A percentile compares a stretch with the other conserved stretches of the same genome.
phyloP scores from a whole-genome alignment of 2,329 filamentous ascomycete species.

The Aurifilum marmelostoma region DNA sequence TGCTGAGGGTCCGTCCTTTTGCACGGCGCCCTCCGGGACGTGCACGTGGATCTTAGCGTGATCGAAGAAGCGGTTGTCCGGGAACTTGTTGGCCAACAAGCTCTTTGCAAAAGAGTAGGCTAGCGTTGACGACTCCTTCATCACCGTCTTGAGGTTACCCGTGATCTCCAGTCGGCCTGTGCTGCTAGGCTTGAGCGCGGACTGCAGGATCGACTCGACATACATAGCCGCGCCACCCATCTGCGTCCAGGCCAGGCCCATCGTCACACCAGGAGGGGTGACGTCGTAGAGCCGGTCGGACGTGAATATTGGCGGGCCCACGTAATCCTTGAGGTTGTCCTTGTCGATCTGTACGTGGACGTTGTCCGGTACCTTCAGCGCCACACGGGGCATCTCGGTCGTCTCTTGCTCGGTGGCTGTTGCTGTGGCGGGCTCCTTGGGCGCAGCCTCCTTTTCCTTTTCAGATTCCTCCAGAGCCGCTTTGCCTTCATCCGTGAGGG shows the following conservation, averaged over 20 bases:
- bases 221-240: constrained; percentile 97
- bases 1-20: constrained; percentile 90
- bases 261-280: constrained; percentile 90
- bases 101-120: constrained; percentile 97
- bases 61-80: constrained; percentile 93
- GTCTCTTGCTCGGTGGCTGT: constrained; percentile 60
- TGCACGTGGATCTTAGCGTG: constrained; percentile 94
- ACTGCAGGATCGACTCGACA: constrained; percentile 94
- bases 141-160: constrained; percentile 91
- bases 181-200: constrained; percentile 72
- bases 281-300: constrained; percentile 93
- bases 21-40: constrained; percentile 93
- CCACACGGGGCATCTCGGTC: constrained; percentile 72
- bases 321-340: constrained; percentile 93
- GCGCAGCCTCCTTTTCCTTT: constrained; percentile 59
- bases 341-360: constrained; percentile 87
- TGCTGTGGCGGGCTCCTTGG: constrained; percentile 37
- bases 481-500: constrained; percentile 84
- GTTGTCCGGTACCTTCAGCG: constrained; percentile 80
- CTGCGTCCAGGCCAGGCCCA: constrained; percentile 98
- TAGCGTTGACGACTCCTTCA: constrained; percentile 96
- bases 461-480: constrained; percentile 70
- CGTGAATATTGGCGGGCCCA: constrained; percentile 93
- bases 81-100: constrained; percentile 80
- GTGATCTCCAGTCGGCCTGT: constrained; percentile 85